Percentiles rank a stretch among this genome's conserved stretches.
Evolutionary conservation across 257 asterid species (phyloP).

Genomic region (Voacanga thouarsii): DNA sequence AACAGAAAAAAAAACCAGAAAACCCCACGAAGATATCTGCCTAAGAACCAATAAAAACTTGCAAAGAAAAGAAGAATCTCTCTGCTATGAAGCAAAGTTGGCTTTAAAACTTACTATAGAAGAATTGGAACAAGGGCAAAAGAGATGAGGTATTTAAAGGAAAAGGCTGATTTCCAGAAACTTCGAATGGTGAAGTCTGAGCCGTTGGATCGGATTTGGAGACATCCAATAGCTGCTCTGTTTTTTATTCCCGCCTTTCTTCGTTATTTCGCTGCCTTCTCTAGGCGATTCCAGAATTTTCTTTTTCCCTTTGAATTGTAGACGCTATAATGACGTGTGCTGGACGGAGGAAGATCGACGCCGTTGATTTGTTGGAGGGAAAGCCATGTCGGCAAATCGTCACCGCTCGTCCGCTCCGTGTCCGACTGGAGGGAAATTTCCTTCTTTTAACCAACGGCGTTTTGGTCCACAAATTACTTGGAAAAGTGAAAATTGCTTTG

Average conservation of each 20-base stretch:
- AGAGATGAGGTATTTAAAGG: constrained; percentile 7
- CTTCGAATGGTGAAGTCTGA: constrained; percentile 11
- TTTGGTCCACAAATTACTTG: background rate
- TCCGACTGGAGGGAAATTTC: background rate
- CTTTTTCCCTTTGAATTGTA: background rate
- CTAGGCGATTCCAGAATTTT: constrained; percentile 21
- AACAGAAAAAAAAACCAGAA: background rate
- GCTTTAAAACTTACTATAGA: too few relatives aligned
- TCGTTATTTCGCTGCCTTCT: background rate
- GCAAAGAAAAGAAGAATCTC: background rate
- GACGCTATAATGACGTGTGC: background rate
- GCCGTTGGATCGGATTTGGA: constrained; percentile 11
- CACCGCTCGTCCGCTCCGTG: background rate
- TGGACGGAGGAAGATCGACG: background rate
- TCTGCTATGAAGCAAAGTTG: too few relatives aligned
- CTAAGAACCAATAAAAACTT: background rate
- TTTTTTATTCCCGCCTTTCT: constrained; percentile 5
- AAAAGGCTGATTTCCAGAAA: constrained; percentile 12
- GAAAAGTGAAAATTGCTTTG: too few relatives aligned
- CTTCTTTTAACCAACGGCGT: background rate
- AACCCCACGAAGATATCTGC: background rate
- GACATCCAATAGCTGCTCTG: background rate
- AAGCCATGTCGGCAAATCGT: background rate
- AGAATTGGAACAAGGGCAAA: background rate
- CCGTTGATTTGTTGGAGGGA: background rate